A percentile compares a stretch with the other conserved stretches of the same genome.
Evolutionary conservation across 352 stramenopile species (phyloP).

Genomic region (Phytophthora syringae): DNA sequence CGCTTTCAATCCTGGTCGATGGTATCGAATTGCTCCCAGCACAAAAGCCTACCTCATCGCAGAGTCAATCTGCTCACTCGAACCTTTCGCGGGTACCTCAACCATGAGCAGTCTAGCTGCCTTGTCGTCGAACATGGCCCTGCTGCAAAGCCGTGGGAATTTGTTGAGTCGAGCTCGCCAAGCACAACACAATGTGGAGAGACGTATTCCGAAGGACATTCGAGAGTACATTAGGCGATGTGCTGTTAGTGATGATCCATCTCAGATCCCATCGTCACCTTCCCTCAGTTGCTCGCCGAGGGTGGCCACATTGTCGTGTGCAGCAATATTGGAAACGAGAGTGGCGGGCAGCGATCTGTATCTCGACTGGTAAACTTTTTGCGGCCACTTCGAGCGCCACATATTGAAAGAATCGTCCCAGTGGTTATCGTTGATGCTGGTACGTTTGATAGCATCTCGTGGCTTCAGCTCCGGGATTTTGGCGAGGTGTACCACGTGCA

Average conservation of each 20-base stretch:
- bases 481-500: slow-evolving; percentile 83
- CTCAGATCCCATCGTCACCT: slow-evolving; percentile 48
- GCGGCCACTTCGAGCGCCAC: slow-evolving; percentile 68
- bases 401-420: slow-evolving; percentile 68
- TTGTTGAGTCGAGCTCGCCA: slow-evolving; percentile 57
- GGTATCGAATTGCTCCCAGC: slow-evolving; percentile 51
- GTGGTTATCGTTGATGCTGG: slow-evolving; percentile 81
- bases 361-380: slow-evolving; percentile 81
- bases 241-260: slow-evolving; percentile 31
- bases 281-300: slow-evolving; percentile 46
- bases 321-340: slow-evolving; percentile 76
- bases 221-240: slow-evolving; percentile 67
- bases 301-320: slow-evolving; percentile 86
- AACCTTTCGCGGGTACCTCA: slow-evolving; percentile 42
- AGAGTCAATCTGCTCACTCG: slow-evolving; percentile 65
- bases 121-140: slow-evolving; percentile 35
- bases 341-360: slow-evolving; percentile 60
- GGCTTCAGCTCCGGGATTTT: slow-evolving; percentile 71
- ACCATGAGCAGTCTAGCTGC: slow-evolving; percentile 36
- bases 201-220: slow-evolving; percentile 63
- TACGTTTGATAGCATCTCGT: slow-evolving; percentile 69
- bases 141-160: slow-evolving; percentile 49
- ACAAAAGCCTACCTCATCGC: slow-evolving; percentile 83
- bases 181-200: slow-evolving; percentile 80
- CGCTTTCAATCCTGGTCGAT: slow-evolving; percentile 77